Conservation (phyloP, 1,139 yeast species). For the Candida sanyaensis region DNA sequence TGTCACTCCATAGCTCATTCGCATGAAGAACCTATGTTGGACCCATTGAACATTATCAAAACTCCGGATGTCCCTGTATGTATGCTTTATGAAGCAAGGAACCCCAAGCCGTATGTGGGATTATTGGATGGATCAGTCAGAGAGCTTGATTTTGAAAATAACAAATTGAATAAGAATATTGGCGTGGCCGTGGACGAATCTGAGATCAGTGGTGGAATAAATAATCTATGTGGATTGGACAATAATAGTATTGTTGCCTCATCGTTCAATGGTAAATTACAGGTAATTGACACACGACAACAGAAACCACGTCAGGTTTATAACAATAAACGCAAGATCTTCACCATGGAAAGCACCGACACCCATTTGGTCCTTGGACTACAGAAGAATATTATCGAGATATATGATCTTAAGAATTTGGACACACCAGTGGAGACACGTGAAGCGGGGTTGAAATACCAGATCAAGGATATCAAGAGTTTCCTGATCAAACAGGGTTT, state of each 20-base stretch:
- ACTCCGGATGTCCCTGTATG: conserved; percentile 16
- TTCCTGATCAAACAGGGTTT: conserved; percentile 60
- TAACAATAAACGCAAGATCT: conserved; percentile 47
- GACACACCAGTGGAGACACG: conserved; percentile 50
- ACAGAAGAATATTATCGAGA: conserved; percentile 53
- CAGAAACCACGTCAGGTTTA: conserved; percentile 14
- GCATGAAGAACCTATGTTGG: conserved; percentile 12
- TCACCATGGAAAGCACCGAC: conserved; percentile 60
- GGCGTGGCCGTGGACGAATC: conserved; percentile 12
- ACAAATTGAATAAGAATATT: conserved; percentile 20
- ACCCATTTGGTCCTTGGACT: conserved; percentile 56
- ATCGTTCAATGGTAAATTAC: conserved; percentile 55
- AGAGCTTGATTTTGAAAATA: conserved; percentile 46
- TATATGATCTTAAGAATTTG: conserved; percentile 57
- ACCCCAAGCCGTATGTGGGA: conserved; percentile 33
- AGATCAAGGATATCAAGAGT: conserved; percentile 61
- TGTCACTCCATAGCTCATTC: conserved; percentile 14
- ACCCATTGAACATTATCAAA: conserved; percentile 10
- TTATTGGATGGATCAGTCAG: conserved; percentile 43
- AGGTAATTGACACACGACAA: conserved; percentile 33
- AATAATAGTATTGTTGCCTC: conserved; percentile 33
- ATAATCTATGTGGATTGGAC: conserved; percentile 33
- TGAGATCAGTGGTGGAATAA: conserved; percentile 28
- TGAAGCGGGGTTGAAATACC: conserved; percentile 74
- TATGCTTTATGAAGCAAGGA: conserved; percentile 14